phyloP scores from a whole-genome alignment of 331 rosid species.

The Acacia pycnantha region DNA sequence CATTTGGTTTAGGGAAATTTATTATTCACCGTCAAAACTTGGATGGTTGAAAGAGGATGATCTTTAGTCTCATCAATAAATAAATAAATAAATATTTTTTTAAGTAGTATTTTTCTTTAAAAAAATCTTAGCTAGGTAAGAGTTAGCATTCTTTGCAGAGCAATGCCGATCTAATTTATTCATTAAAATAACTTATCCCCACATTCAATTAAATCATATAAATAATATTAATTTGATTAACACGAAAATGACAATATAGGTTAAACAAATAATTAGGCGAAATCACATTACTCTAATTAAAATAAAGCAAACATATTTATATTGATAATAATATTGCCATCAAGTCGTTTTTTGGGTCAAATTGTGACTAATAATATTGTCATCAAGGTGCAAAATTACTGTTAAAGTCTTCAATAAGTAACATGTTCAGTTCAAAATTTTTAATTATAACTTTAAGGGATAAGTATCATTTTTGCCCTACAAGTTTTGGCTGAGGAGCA shows the following conservation, averaged over 20 bases:
- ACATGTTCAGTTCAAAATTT: too few species aligned
- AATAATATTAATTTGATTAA: neutral
- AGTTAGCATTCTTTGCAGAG: neutral
- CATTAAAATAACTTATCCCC: neutral
- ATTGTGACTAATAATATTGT: too few species aligned
- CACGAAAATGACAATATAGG: neutral
- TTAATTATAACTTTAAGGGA: too few species aligned
- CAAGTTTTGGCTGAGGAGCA: too few species aligned
- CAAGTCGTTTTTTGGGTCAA: too few species aligned
- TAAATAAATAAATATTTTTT: too few species aligned
- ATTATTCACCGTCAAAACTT: neutral
- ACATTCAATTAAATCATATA: neutral
- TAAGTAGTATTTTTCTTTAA: neutral
- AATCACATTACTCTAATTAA: neutral
- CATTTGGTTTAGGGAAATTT: neutral
- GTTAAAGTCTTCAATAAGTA: too few species aligned
- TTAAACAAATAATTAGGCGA: neutral
- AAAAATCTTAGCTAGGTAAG: neutral
- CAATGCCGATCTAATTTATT: neutral
- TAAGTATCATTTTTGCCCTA: too few species aligned
- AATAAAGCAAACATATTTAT: neutral
- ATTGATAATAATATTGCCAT: too few species aligned
- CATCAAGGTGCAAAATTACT: too few species aligned
- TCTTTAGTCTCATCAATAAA: too few species aligned
- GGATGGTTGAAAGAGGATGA: neutral